Base-by-base conservation (phyloP, 345 rosid genomes). In the Gossypium mustelinum region DNA sequence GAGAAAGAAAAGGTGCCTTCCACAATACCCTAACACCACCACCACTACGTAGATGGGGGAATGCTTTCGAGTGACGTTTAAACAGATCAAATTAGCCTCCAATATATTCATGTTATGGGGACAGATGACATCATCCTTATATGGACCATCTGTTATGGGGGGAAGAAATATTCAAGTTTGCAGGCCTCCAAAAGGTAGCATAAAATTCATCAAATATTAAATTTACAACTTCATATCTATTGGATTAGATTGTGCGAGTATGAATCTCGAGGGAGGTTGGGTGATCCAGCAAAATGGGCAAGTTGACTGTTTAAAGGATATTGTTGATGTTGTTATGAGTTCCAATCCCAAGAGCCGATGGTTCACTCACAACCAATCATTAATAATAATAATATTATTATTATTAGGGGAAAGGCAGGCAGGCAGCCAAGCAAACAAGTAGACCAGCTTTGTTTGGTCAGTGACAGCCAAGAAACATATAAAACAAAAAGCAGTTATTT, bases 321-420 rank as follows among this genome's bases (percentile, higher is more conserved):
- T 34, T 50, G 25, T 17, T 55, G 17, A n/a, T 29, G 47, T 41
- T 18, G 45, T 16, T 27, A 18, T 27, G 29, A 72, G 55, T 68
- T 72, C 62, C 75, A 56, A 56, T 45, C 9, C 45, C 76, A 25
- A 75, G 70, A 70, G 77, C 20, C 65, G 88, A 81, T 79, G 73
- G 84, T 73, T 84, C 79, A 82, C 68, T 86, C 86, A 80, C 83
- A 89, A 64, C 87, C 82, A 87, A 79, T 76, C 58, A 74, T 34
- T 80, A 80, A 70, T 54, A 54, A 55, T 18, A 54, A 54, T 48
- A 54, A 45, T 44, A 29, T 3, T 34, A 34, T 29, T 29, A 29
- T 29, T 29, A 8, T 54, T 57, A 73, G 56, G 29, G 60, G 44
- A 25, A 77, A 68, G 24, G 11, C 25, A 55, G 59, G 11, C 25